Base-by-base conservation (phyloP, 306 rosid genomes). In the cucumber (Cucumis sativus) region DNA sequence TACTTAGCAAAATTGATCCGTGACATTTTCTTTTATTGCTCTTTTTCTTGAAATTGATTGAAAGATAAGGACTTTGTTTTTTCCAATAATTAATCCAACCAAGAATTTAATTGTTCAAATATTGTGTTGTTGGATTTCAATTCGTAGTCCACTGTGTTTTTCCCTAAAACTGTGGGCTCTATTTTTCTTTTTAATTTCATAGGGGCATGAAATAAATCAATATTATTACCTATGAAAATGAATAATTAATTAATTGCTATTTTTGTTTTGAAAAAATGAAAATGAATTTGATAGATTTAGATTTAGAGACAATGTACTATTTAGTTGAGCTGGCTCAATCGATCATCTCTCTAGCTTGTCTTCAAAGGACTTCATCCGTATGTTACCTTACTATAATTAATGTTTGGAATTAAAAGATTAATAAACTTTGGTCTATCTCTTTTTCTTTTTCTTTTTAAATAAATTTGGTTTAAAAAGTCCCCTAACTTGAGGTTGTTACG, bases 1-100 rank as follows among this genome's bases (percentile, higher is more conserved):
- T 2, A 47, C 2, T 4, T 47, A 2, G 17, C 43, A 15, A 66
- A 37, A 66, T 66, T 51, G 56, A 51, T 40, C 52, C 2, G n/a
- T 67, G 18, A 40, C 30, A n/a, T 45, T 71, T 71, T 45, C 37
- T 21, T 20, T 45, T 68, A 13, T 69, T 10, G 20, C 41, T n/a
- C 58, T 52, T 71, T 49, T 49, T 71, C 43, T 47, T 49, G 76
- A 49, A 49, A 49, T 71, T 49, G 76, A 71, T 71, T 71, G 76
- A 71, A 71, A 25, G 76, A 71, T 25, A 25, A 71, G 15, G 60
- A 71, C 59, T 47, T 71, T 71, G 39, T 23, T 71, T 67, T 63
- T 71, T 49, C 11, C n/a, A 71, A 49, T 71, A 71, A 71, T 71
- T 23, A 68, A 43, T 37, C 33, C 18, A 40, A 67, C 58, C 7